Conservation (phyloP, 495 filamentous ascomycete species). For the Podospora sp. region DNA sequence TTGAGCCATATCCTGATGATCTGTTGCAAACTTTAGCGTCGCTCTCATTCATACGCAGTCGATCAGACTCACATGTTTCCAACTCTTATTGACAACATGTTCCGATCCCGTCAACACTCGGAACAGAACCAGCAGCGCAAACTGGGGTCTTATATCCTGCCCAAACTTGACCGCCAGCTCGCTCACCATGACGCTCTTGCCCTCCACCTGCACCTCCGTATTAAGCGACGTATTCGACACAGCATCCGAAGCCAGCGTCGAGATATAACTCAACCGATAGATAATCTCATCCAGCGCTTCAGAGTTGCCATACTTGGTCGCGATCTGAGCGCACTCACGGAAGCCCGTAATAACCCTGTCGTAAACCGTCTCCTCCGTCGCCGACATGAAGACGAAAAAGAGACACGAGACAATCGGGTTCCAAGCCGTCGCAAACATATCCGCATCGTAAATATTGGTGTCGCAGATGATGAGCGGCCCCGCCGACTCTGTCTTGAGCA, state of each 20-base stretch:
- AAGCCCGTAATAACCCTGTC: conserved; percentile 91
- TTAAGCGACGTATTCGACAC: conserved; percentile 86
- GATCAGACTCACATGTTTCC: conserved; percentile 70
- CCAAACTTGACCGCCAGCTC: conserved; percentile 97
- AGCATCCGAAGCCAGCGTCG: conserved; percentile 72
- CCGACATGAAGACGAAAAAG: conserved; percentile 98
- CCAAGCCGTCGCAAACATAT: conserved; percentile 98
- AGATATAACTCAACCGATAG: conserved; percentile 85
- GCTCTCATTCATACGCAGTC: not conserved
- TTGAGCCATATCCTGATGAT: conserved; percentile 91
- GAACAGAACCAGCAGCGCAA: conserved; percentile 93
- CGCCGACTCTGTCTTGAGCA: conserved; percentile 79
- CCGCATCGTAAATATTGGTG: conserved; percentile 92
- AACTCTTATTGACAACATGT: conserved; percentile 71
- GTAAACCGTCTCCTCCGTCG: conserved; percentile 96
- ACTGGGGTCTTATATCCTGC: conserved; percentile 86
- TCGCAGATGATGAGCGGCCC: conserved; percentile 77
- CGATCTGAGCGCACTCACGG: conserved; percentile 93
- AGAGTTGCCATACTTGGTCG: conserved; percentile 78
- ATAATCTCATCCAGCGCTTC: conserved; percentile 92
- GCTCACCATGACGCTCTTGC: conserved; percentile 97
- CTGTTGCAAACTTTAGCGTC: conserved; percentile 46
- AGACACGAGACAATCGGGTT: conserved; percentile 91
- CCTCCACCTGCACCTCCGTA: conserved; percentile 90
- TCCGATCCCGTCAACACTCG: conserved; percentile 85